Percentiles rank a stretch among this genome's conserved stretches.
These are phyloP conservation scores for Sanguinoderma infundibulare DNA, from an alignment of 1,284 basidiomycete genomes.

Conservation along the genomic window DNA sequence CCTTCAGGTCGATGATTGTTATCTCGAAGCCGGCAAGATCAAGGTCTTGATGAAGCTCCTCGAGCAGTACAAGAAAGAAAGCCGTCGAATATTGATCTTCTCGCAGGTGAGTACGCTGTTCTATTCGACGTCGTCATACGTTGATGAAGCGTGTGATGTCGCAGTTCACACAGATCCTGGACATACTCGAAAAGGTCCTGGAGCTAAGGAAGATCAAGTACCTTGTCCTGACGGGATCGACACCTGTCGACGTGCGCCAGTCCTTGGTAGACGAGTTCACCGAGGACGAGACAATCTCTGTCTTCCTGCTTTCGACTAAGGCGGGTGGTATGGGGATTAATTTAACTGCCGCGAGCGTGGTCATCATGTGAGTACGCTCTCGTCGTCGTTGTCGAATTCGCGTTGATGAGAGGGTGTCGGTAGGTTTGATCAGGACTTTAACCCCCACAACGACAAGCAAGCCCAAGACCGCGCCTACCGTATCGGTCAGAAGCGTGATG, in stretches of 20 bases:
- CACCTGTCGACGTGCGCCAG: slow-evolving; percentile 93
- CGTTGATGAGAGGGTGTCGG: neutral
- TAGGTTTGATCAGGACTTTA: slow-evolving; percentile 98
- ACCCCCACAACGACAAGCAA: slow-evolving; percentile 91
- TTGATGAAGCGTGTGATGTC: neutral
- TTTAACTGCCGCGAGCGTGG: slow-evolving; percentile 89
- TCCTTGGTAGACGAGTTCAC: slow-evolving; percentile 96
- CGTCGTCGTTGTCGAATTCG: neutral
- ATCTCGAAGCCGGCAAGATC: slow-evolving; percentile 92
- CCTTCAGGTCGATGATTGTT: slow-evolving; percentile 76
- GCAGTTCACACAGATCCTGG: slow-evolving; percentile 93
- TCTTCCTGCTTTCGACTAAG: slow-evolving; percentile 95
- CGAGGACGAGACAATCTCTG: slow-evolving; percentile 88
- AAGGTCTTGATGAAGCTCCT: slow-evolving; percentile 77
- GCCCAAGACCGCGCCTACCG: slow-evolving; percentile 98
- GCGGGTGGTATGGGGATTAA: slow-evolving; percentile 95
- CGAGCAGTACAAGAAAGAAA: slow-evolving; percentile 68
- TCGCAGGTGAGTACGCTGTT: slow-evolving; percentile 68
- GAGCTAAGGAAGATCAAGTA: slow-evolving; percentile 80
- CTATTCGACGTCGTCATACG: neutral
- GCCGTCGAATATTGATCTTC: slow-evolving; percentile 90
- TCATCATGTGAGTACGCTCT: slow-evolving; percentile 71
- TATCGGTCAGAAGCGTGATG: slow-evolving; percentile 93
- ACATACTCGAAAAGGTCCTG: slow-evolving; percentile 90
- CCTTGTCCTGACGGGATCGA: slow-evolving; percentile 92